Evolutionary conservation across 2,329 filamentous ascomycete genomes (phyloP).

Genomic region (Fusarium avenaceum): DNA sequence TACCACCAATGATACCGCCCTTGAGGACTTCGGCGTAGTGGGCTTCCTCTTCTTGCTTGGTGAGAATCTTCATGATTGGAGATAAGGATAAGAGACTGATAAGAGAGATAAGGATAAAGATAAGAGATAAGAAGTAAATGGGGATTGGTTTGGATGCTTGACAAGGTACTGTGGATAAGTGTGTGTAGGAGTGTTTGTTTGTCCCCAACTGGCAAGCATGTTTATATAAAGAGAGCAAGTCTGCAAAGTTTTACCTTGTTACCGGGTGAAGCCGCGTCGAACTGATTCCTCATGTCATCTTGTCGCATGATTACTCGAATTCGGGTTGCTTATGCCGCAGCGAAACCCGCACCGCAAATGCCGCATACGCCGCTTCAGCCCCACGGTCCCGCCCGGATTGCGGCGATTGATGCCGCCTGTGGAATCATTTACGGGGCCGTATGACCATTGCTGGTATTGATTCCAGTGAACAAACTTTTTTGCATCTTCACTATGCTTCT

Average conservation of each 20-base stretch:
- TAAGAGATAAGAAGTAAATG: slow-evolving; percentile 2
- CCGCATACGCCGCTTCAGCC: slow-evolving; percentile 9
- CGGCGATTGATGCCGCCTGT: slow-evolving; percentile 6
- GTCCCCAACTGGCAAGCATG: slow-evolving; percentile 16
- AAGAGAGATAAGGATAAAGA: neutral
- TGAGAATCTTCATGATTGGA: slow-evolving; percentile 89
- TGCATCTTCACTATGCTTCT: neutral
- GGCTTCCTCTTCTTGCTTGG: slow-evolving; percentile 88
- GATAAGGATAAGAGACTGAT: slow-evolving; percentile 4
- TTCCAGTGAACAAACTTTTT: neutral
- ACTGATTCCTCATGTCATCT: slow-evolving; percentile 28
- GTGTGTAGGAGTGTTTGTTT: slow-evolving; percentile 5
- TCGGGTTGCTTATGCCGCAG: slow-evolving; percentile 22
- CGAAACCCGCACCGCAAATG: neutral
- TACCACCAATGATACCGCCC: slow-evolving; percentile 81
- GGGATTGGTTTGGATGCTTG: neutral
- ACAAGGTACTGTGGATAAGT: neutral
- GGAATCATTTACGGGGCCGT: neutral
- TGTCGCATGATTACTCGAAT: slow-evolving; percentile 27
- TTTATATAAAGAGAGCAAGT: slow-evolving; percentile 24
- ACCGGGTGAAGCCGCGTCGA: slow-evolving; percentile 24
- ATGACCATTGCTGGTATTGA: neutral
- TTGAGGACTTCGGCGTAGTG: slow-evolving; percentile 87
- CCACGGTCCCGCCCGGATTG: slow-evolving; percentile 22
- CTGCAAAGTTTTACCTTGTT: neutral